A percentile compares a stretch with the other conserved stretches of the same genome.
phyloP scores from a whole-genome alignment of 768 basidiomycete genomes.

The Auriscalpium microsporum region DNA sequence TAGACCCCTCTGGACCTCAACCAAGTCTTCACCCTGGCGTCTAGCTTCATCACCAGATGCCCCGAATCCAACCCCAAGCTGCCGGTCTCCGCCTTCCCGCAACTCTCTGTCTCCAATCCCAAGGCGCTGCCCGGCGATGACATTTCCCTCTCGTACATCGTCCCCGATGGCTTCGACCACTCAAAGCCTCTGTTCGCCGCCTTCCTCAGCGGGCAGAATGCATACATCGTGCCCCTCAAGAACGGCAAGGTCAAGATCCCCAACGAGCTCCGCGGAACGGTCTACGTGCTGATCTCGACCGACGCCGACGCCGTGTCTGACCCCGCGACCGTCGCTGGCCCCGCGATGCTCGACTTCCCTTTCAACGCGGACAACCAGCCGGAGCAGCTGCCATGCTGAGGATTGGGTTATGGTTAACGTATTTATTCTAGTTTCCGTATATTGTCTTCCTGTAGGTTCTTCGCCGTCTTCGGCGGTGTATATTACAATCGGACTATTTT shows the following conservation, averaged over 20 bases:
- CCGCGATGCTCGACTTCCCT: constrained; percentile 11
- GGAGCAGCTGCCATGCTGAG: neutral
- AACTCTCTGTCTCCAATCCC: constrained; percentile 26
- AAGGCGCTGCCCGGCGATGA: constrained; percentile 7
- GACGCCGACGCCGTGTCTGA: constrained; percentile 6
- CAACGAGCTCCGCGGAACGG: constrained; percentile 3
- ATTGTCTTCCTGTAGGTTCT: too few relatives aligned
- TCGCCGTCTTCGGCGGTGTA: too few relatives aligned
- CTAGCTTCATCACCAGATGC: constrained; percentile 43
- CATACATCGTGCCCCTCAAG: constrained; percentile 9
- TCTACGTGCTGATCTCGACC: constrained; percentile 9
- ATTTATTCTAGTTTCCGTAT: too few relatives aligned
- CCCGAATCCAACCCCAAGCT: constrained; percentile 43
- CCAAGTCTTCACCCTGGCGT: constrained; percentile 33
- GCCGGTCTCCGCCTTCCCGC: constrained; percentile 44
- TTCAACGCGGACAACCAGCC: constrained; percentile 4
- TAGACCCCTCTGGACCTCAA: constrained; percentile 34
- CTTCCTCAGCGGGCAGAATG: constrained; percentile 11
- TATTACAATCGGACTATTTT: too few relatives aligned
- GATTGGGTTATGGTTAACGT: too few relatives aligned
- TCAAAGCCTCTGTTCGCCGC: constrained; percentile 8
- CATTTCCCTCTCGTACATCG: constrained; percentile 2
- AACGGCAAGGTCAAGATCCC: constrained; percentile 7
- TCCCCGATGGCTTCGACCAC: neutral
- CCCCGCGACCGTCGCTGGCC: constrained; percentile 11